Conservation (phyloP, 345 rosid species). For the Orychophragmus violaceus region DNA sequence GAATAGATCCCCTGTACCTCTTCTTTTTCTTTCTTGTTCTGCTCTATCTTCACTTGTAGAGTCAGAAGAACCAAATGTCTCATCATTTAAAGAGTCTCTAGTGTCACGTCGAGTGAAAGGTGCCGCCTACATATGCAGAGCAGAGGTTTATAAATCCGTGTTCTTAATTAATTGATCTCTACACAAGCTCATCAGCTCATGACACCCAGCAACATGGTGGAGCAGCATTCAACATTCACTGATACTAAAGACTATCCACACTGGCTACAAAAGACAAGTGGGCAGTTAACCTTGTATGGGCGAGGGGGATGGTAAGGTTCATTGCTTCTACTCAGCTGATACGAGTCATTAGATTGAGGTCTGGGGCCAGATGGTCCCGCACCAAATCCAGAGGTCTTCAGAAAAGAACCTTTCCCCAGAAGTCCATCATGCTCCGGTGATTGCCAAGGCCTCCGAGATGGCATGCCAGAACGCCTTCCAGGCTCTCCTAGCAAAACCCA, state of each 20-base stretch:
- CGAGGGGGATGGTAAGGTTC: slow-evolving; percentile 98
- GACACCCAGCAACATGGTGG: slow-evolving; percentile 1
- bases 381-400: slow-evolving; percentile 62
- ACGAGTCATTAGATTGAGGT: slow-evolving; percentile 56
- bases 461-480: slow-evolving; percentile 62
- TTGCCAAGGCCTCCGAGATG: slow-evolving; percentile 75
- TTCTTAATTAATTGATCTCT: background rate
- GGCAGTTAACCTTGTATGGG: slow-evolving; percentile 66
- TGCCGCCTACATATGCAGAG: slow-evolving; percentile 49
- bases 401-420: slow-evolving; percentile 93
- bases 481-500: slow-evolving; percentile 41
- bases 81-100: slow-evolving; percentile 73
- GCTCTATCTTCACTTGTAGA: slow-evolving; percentile 69
- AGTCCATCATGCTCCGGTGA: slow-evolving; percentile 95
- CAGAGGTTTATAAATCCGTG: slow-evolving; percentile 15
- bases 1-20: slow-evolving; percentile 49
- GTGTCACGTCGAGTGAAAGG: slow-evolving; percentile 63
- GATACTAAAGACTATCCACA: background rate
- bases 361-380: slow-evolving; percentile 59
- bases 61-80: slow-evolving; percentile 93
- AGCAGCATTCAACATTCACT: slow-evolving; percentile 7
- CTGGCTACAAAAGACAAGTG: slow-evolving; percentile 16
- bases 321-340: slow-evolving; percentile 52
- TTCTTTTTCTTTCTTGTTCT: slow-evolving; percentile 93
- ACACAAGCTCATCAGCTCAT: slow-evolving; percentile 5